These are phyloP conservation scores for Blastobotrys raffinosifermentans DNA, from an alignment of 1,139 yeast species.

Conservation along the genomic window DNA sequence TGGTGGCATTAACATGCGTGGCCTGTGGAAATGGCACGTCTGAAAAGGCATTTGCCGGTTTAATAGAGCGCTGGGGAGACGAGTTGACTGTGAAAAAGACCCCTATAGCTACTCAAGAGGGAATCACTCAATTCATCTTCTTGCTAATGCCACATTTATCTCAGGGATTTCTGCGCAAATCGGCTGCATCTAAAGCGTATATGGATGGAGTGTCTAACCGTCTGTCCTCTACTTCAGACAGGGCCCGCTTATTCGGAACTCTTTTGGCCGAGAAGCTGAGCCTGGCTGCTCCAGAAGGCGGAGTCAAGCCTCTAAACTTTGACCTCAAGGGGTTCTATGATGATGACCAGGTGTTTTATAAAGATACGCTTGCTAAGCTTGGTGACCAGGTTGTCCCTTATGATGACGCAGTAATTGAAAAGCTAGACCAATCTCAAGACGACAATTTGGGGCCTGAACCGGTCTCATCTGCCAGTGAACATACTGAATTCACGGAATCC, in stretches of 20 bases:
- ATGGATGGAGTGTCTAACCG: constrained; percentile 42
- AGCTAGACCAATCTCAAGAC: constrained; percentile 10
- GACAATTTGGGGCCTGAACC: background rate
- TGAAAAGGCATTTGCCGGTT: constrained; percentile 13
- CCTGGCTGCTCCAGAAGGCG: constrained; percentile 28
- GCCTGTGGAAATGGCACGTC: constrained; percentile 1
- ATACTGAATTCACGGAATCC: background rate
- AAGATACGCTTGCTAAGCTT: constrained; percentile 6
- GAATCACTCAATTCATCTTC: constrained; percentile 25
- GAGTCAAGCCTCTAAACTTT: constrained; percentile 35
- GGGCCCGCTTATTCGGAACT: constrained; percentile 42
- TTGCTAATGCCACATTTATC: constrained; percentile 24
- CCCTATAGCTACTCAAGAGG: constrained; percentile 22
- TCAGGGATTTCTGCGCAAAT: constrained; percentile 18
- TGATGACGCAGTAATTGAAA: constrained; percentile 12
- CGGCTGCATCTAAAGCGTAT: constrained; percentile 33
- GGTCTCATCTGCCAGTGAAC: background rate
- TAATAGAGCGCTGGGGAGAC: constrained; percentile 24
- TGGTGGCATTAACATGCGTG: constrained; percentile 9
- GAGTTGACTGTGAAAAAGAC: constrained; percentile 17
- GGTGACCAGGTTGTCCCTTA: constrained; percentile 6
- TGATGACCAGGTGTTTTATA: constrained; percentile 16
- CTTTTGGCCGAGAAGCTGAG: constrained; percentile 44
- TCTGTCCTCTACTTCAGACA: constrained; percentile 40
- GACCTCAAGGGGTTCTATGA: constrained; percentile 25